A percentile compares a stretch with the other conserved stretches of the same genome.
Conservation (phyloP, 192 early-diverging fungal genomes). For the Umbelopsis vinacea region DNA sequence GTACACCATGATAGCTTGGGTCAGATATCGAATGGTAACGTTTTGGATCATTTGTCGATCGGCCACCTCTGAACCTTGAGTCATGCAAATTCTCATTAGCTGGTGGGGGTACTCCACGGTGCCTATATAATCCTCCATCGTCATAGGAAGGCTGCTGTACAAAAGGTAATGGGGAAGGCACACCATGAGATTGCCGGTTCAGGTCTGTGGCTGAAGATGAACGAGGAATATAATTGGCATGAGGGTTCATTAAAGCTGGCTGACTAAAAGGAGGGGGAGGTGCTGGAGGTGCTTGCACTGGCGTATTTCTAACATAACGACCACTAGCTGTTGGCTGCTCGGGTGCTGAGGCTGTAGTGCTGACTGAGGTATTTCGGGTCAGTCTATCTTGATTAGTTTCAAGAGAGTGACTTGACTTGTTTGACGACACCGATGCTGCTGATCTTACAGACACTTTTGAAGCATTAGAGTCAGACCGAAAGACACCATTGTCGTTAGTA, state of each 20-base stretch:
- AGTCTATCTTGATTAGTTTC: conserved; percentile 21
- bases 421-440: conserved; percentile 21
- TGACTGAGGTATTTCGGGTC: conserved; percentile 33
- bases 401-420: conserved; percentile 29
- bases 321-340: not conserved
- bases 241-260: not conserved
- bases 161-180: not conserved
- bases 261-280: not conserved
- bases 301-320: conserved; percentile 14
- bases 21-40: not conserved
- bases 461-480: conserved; percentile 30
- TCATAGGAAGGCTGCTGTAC: conserved; percentile 1
- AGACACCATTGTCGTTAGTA: not conserved
- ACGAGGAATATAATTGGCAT: conserved; percentile 3
- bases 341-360: conserved; percentile 20
- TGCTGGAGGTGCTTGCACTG: not conserved
- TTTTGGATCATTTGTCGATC: not conserved
- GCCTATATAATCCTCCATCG: not conserved
- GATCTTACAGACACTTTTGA: conserved; percentile 30
- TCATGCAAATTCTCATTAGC: not conserved
- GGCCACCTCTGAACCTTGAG: not conserved
- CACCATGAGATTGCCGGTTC: conserved; percentile 1
- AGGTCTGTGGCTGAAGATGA: not conserved
- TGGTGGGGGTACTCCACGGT: not conserved
- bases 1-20: not conserved